Base-by-base conservation (phyloP, 23 red algal species). In the Gracilaria vermiculophylla region DNA sequence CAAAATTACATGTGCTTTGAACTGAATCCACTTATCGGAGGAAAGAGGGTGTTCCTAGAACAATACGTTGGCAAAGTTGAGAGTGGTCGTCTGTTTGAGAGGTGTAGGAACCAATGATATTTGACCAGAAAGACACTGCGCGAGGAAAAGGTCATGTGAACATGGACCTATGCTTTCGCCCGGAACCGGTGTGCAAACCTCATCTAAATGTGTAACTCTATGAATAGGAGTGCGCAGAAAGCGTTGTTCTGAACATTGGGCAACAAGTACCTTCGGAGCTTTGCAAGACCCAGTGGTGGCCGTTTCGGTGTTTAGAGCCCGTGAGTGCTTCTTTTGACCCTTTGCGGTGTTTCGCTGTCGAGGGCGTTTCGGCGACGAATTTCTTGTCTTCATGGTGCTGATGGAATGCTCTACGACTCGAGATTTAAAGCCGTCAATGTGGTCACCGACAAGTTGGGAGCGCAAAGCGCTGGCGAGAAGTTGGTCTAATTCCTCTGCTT, bases 121-220 rank as follows among this genome's bases (percentile, higher is more conserved):
- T 28, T 28, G 67, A 73, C 67, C 67, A 0, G 67, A 48, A 13
- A 36, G 67, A 73, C 37, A 73, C 28, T 73, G 67, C 19, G 67
- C 67, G 47, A 27, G 67, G 17, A 45, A 73, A 47, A 73, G 37
- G 33, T 73, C 67, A 12, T 73, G 67, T 25, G 37, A 3, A 24
- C 67, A 73, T 45, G 67, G 67, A 25, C 67, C 67, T 11, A 73
- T 73, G n/a, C 67, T 73, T 73, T 73, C 67, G 5, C 67, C 67
- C 23, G 67, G 67, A 47, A 73, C 67, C 23, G 67, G 40, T 8
- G 39, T 73, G 40, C 11, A 48, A 24, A 7, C 23, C 3, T 73
- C 67, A 48, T 4, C 37, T n/a, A 28, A 1, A 73, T 24, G 24
- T 2, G 67, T 47, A 28, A n/a, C 32, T 7, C 17, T 33, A 27